phyloP scores from a whole-genome alignment of 257 asterid genomes.

The Gentiana straminea region DNA sequence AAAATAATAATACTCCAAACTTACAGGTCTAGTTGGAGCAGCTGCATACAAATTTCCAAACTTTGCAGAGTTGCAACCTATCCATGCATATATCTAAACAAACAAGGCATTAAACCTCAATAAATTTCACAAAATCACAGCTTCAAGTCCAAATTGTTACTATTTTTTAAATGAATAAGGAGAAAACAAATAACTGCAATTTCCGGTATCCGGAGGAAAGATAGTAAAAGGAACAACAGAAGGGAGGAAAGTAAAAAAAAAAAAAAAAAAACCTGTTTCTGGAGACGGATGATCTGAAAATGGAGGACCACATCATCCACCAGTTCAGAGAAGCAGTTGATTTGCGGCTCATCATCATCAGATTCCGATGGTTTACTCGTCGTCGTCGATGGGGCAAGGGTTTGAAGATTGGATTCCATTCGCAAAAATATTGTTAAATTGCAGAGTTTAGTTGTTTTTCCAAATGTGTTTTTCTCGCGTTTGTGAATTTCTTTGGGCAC shows the following conservation, averaged over 20 bases:
- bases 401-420: too few relatives aligned
- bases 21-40: constrained; percentile 71
- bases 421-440: too few relatives aligned
- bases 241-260: too few relatives aligned
- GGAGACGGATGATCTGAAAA: constrained; percentile 79
- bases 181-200: not conserved
- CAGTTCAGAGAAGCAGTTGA: constrained; percentile 63
- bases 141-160: not conserved
- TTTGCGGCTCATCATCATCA: constrained; percentile 26
- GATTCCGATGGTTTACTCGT: not conserved
- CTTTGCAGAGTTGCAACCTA: constrained; percentile 70
- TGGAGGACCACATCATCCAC: constrained; percentile 53
- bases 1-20: constrained; percentile 7
- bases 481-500: too few relatives aligned
- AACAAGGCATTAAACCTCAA: constrained; percentile 4
- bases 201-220: not conserved
- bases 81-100: constrained; percentile 76
- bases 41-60: constrained; percentile 90
- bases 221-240: too few relatives aligned
- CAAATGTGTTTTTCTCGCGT: too few relatives aligned
- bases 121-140: not conserved
- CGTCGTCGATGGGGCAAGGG: too few relatives aligned
- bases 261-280: constrained; percentile 62
- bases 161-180: too few relatives aligned
- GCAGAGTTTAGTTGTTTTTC: too few relatives aligned